Evolutionary conservation across 2,329 filamentous ascomycete species (phyloP).

Genomic region (Alternaria consortialis): DNA sequence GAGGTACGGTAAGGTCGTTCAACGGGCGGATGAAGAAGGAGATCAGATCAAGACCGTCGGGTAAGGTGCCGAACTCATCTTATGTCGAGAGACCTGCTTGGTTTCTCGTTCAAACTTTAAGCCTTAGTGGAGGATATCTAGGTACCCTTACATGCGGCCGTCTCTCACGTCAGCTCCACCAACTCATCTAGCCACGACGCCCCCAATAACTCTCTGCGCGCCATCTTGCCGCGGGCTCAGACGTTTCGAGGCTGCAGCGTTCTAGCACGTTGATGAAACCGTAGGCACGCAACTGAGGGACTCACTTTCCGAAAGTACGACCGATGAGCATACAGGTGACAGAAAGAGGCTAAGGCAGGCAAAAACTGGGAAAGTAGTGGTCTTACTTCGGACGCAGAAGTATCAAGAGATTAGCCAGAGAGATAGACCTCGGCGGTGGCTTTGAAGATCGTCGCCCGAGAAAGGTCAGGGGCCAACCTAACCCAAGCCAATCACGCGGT

Average conservation of each 20-base stretch:
- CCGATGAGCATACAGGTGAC: not conserved
- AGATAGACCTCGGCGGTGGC: no score
- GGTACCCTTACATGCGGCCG: not conserved
- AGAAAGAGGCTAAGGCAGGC: not conserved
- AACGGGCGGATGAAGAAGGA: not conserved
- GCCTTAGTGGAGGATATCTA: not conserved
- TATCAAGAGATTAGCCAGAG: no score
- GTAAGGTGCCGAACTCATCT: not conserved
- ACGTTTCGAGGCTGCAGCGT: not conserved
- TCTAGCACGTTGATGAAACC: not conserved
- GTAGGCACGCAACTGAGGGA: not conserved
- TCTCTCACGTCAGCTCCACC: not conserved
- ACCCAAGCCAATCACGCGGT: not conserved
- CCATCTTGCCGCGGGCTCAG: not conserved
- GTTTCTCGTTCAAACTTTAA: not conserved
- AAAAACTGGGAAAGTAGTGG: not conserved
- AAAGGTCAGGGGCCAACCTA: not conserved
- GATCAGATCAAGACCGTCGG: not conserved
- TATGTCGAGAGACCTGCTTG: not conserved
- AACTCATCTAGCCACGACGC: not conserved
- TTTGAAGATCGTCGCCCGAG: no score
- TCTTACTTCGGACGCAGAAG: not conserved
- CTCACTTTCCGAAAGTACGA: not conserved
- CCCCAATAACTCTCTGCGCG: not conserved
- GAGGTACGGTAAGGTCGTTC: not conserved